Base-by-base conservation (phyloP, 768 basidiomycete genomes). In the Steccherinum ochraceum region DNA sequence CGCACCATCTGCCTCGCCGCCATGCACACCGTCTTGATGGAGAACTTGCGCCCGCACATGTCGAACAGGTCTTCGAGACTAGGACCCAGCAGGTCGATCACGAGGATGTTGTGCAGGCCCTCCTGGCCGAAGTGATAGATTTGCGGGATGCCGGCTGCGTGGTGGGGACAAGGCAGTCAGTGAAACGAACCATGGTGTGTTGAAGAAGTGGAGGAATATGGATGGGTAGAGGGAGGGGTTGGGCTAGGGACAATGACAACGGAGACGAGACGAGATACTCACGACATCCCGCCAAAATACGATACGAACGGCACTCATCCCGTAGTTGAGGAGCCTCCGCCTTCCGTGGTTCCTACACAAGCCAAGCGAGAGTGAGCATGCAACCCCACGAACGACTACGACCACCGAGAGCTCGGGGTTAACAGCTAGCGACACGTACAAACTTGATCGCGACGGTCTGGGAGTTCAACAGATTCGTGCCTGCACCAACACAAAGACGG, bases 371-470 rank as follows among this genome's bases (percentile, higher is more conserved):
- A n/a, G n/a, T n/a, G n/a, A n/a, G n/a, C n/a, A n/a, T n/a, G n/a
- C n/a, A n/a, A n/a, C n/a, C n/a, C n/a, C n/a, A n/a, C n/a, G n/a
- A n/a, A n/a, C n/a, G n/a, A n/a, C n/a, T n/a, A 56, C 19, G 13
- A 26, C 23, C 19, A 25, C 3, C 52, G 35, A 51, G 42, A 50
- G 58, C n/a, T n/a, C 40, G 55, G 27, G 50, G 50, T 24, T 41
- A 52, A 52, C 51, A 53, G 23, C 27, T 40, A 47, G 13, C 43
- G 44, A 44, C 35, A 83, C 94, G 71, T 64, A 98, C 96, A 81
- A 99, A 99, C 78, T 99, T 99, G 84, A 99, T 98, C 56, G 96
- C 96, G 54, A 98, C 95, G 10, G 93, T 94, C 73, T 95, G 93
- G 3, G 89, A 93, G 77, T 99, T 99, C 72, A 98, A 83, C 25